Percentiles rank a stretch among this genome's conserved stretches.
These are phyloP conservation scores for Uronychia setigera DNA, from an alignment of 73 alveolate species.

Conservation along the genomic window DNA sequence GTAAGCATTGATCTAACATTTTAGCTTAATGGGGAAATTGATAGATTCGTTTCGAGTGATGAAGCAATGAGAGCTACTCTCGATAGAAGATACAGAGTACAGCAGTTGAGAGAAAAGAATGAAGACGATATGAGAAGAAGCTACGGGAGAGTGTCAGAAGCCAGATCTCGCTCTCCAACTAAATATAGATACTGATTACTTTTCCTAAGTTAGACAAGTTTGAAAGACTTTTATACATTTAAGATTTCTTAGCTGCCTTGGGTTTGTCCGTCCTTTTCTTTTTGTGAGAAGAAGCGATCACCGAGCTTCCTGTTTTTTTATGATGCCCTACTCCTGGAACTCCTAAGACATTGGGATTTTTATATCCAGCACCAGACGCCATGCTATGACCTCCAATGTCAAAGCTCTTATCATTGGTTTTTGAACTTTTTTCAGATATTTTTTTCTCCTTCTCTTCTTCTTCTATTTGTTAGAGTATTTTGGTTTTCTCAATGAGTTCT, in stretches of 20 bases:
- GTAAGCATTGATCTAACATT: not conserved
- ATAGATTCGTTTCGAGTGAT: constrained; percentile 38
- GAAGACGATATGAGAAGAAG: not conserved
- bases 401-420: not conserved
- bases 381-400: not conserved
- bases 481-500: not conserved
- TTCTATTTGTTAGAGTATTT: not conserved
- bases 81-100: constrained; percentile 35
- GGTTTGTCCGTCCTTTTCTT: not conserved
- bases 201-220: not conserved
- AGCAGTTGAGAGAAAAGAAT: constrained; percentile 29
- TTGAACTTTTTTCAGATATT: not conserved
- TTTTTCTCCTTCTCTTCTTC: not conserved
- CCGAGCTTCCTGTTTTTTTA: not conserved
- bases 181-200: not conserved
- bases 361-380: not conserved
- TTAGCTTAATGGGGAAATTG: constrained; percentile 34
- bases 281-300: not conserved
- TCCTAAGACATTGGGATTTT: not conserved
- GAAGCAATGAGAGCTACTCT: constrained; percentile 42
- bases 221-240: not conserved
- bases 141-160: not conserved
- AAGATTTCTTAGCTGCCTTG: not conserved
- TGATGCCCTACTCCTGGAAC: not conserved
- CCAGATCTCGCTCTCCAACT: not conserved